Evolutionary conservation across 208 protist species (phyloP), one percentile per base, ranked within the genome.

Genomic region (Acanthamoeba rhysodes): DNA sequence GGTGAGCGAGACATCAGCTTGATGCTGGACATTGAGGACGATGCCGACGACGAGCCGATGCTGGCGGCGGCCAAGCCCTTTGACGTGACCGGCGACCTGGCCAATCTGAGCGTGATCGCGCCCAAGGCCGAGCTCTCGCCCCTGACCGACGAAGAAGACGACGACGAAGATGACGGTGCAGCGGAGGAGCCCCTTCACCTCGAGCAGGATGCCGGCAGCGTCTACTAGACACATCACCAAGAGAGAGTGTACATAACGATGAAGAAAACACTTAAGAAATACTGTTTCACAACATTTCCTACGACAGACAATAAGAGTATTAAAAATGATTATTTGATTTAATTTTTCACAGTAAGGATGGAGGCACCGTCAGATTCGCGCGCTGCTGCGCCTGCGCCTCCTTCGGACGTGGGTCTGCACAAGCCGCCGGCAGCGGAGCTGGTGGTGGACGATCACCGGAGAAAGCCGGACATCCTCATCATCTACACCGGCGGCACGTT

Each of bases 401-500:
- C 45, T 48, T 48, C 45, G 22, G 59, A 9, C 59, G 66, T 22
- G 14, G 66, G 66, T 9, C 29, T 72, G 66, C 66, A 72, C 66
- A 72, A 72, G 66, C n/a, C 29, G 24, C 66, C 66, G 29, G 66
- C 66, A 9, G 66, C 66, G 10, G 66, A 29, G 66, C 29, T 72
- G 66, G 66, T 72, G 66, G n/a, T 72, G 37, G 37, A 50, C 4
- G 74, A 24, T 24, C n/a, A 34, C 70, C n/a, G 37, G 45, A 27
- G 74, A 34, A 53, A 45, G 74, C 74, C 74, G 41, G 74, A 84
- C 41, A 84, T 90, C 24, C 55, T 90, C 32, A 66, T 90, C 29
- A 90, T 90, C 57, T 90, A 90, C 57, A 90, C 82, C 27, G 82
- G 82, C 12, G 82, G 82, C 82, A 90, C 82, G 0, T 29, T 90